Percentiles rank a stretch among this genome's conserved stretches.
phyloP scores from a whole-genome alignment of 2,329 filamentous ascomycete species.

The Rasamsonia emersonii region DNA sequence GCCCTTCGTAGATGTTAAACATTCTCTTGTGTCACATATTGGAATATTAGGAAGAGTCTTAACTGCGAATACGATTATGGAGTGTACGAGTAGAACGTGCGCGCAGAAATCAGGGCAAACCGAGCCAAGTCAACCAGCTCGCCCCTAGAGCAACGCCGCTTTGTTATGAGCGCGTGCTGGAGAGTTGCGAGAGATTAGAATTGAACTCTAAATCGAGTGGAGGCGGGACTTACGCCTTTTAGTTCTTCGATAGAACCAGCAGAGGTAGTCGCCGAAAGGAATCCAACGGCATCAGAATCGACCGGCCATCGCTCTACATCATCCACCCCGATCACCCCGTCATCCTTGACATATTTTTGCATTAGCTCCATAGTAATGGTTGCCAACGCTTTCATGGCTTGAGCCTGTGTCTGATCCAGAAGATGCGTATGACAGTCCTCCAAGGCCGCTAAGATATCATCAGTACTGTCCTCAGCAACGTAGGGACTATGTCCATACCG shows the following conservation, averaged over 20 bases:
- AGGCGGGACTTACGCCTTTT: conserved; percentile 16
- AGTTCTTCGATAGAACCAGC: conserved; percentile 1
- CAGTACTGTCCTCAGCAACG: conserved; percentile 2
- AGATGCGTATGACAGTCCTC: conserved; percentile 2
- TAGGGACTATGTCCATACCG: conserved; percentile 7
- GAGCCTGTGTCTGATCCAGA: not conserved
- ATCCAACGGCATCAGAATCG: conserved; percentile 4
- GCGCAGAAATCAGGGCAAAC: conserved; percentile 13
- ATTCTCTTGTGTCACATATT: conserved; percentile 3
- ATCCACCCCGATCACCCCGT: conserved; percentile 20
- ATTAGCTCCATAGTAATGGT: conserved; percentile 23
- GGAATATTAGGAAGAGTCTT: not conserved
- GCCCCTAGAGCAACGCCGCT: conserved; percentile 1
- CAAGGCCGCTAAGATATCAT: conserved; percentile 4
- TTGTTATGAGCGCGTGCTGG: conserved; percentile 6
- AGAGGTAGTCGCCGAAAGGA: conserved; percentile 5
- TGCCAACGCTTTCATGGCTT: conserved; percentile 13
- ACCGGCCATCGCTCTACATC: conserved; percentile 12
- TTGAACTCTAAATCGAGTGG: no score
- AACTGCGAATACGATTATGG: not conserved
- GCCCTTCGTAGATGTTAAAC: conserved; percentile 6
- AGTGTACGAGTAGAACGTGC: conserved; percentile 10
- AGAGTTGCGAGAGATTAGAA: conserved; percentile 7
- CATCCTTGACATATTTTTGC: conserved; percentile 24
- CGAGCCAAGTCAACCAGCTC: conserved; percentile 9